Base-by-base conservation (phyloP, 169 alveolate genomes). In the Plasmodium ovale region DNA sequence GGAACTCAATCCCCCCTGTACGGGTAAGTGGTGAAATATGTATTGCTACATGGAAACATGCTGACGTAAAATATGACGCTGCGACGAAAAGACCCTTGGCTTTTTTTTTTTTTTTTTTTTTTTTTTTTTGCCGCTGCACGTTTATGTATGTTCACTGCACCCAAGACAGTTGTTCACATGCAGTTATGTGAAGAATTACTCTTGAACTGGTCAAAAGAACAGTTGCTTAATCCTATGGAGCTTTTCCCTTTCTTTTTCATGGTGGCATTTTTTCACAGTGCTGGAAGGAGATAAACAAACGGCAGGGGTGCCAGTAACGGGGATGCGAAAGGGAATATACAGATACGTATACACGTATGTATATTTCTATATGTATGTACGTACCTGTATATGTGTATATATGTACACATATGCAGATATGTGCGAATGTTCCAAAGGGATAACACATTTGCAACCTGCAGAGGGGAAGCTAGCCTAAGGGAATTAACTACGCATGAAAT, bases 161-260 rank as follows among this genome's bases (percentile, higher is more conserved):
- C 49, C 23, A 35, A 12, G 27, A 31, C 3, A 23, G 59, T 16
- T 23, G 42, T 9, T 6, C 51, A 39, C 9, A 39, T 9, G 9
- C 51, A 39, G n/a, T n/a, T n/a, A n/a, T n/a, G n/a, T n/a, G n/a
- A n/a, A n/a, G 25, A 54, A 27, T 72, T 77, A 77, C 88, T 56
- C 44, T 62, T 60, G 62, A 77, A 77, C 37, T 77, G 77, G 44
- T 77, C 72, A 68, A 77, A 77, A 12, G 88, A 77, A 54, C 88
- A 77, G 60, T 77, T 60, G 27, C 88, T 47, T n/a, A 77, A 39
- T 62, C 88, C 72, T 44, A 54, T 77, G 39, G 59, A 42, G 7
- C 25, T 62, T 44, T 77, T 77, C 49, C 39, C 44, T 51, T 62
- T 74, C 44, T 14, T 60, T 54, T 53, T 77, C 88, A 77, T 77